phyloP scores from a whole-genome alignment of 257 asterid species.

The Solanum ossicruentum region DNA sequence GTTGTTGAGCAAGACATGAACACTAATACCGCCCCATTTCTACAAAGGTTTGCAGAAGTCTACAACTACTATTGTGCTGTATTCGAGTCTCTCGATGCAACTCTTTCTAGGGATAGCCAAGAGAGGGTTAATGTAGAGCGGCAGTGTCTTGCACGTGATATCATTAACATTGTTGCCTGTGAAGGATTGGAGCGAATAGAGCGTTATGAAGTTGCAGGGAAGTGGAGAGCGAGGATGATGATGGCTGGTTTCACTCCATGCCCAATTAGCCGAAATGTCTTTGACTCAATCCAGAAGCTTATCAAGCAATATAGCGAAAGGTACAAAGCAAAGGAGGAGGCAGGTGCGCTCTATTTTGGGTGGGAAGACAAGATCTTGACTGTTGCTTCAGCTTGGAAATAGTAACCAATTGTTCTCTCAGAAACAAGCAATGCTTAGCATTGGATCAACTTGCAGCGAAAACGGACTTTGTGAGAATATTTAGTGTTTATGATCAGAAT shows the following conservation, averaged over 20 bases:
- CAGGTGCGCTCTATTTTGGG: constrained; percentile 71
- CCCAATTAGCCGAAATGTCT: constrained; percentile 52
- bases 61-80: constrained; percentile 67
- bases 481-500: background rate
- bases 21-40: constrained; percentile 79
- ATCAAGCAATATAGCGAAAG: constrained; percentile 57
- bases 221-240: constrained; percentile 95
- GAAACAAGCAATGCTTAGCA: background rate
- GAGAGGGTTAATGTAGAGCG: constrained; percentile 83
- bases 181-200: constrained; percentile 92
- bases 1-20: constrained; percentile 87
- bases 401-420: background rate
- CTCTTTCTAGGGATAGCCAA: constrained; percentile 58
- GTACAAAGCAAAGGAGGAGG: constrained; percentile 58
- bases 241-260: constrained; percentile 83
- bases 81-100: constrained; percentile 78
- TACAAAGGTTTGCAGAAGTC: constrained; percentile 69
- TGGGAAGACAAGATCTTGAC: constrained; percentile 84
- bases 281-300: constrained; percentile 37
- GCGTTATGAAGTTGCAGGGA: constrained; percentile 88
- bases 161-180: constrained; percentile 74
- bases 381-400: constrained; percentile 78
- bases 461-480: background rate
- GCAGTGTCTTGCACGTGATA: constrained; percentile 90
- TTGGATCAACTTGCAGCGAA: background rate